These are phyloP conservation scores for Hypoxylon sp. DNA, from an alignment of 2,329 filamentous ascomycete genomes.

Conservation along the genomic window DNA sequence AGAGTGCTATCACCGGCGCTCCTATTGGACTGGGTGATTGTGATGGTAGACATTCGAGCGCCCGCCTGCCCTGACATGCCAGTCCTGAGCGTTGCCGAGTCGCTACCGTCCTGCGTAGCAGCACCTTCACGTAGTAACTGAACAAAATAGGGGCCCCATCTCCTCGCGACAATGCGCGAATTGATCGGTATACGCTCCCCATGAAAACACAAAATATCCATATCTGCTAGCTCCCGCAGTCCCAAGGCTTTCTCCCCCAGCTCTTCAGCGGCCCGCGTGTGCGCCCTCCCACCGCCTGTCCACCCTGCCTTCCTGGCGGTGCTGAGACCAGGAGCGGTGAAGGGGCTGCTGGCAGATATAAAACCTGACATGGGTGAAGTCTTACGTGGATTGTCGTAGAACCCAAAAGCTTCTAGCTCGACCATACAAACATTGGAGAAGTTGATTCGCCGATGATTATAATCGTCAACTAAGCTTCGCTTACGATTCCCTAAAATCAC, in stretches of 20 bases:
- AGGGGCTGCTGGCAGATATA: slow-evolving; percentile 83
- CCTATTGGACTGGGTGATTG: slow-evolving; percentile 80
- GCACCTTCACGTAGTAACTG: slow-evolving; percentile 89
- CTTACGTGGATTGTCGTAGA: slow-evolving; percentile 94
- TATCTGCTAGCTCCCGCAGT: slow-evolving; percentile 90
- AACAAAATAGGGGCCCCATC: slow-evolving; percentile 98
- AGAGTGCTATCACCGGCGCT: slow-evolving; percentile 65
- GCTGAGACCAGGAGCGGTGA: slow-evolving; percentile 69
- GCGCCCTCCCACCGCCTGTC: slow-evolving; percentile 81
- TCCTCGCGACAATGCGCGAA: slow-evolving; percentile 85
- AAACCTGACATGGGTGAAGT: slow-evolving; percentile 85
- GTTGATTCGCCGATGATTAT: slow-evolving; percentile 97
- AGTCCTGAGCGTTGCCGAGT: slow-evolving; percentile 82
- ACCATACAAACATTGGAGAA: slow-evolving; percentile 98
- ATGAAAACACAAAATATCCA: slow-evolving; percentile 94
- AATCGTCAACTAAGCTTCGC: slow-evolving; percentile 94
- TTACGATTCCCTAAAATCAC: slow-evolving; percentile 96
- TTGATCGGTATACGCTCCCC: slow-evolving; percentile 95
- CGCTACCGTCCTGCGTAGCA: slow-evolving; percentile 78
- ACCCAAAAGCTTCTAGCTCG: slow-evolving; percentile 94
- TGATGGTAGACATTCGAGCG: slow-evolving; percentile 84
- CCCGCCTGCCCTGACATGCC: slow-evolving; percentile 69
- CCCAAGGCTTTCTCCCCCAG: slow-evolving; percentile 85
- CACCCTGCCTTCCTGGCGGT: slow-evolving; percentile 72
- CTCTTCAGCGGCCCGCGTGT: slow-evolving; percentile 85